A percentile compares a stretch with the other conserved stretches of the same genome.
Evolutionary conservation across 306 rosid species (phyloP).

Genomic region (Begonia peltatifolia): DNA sequence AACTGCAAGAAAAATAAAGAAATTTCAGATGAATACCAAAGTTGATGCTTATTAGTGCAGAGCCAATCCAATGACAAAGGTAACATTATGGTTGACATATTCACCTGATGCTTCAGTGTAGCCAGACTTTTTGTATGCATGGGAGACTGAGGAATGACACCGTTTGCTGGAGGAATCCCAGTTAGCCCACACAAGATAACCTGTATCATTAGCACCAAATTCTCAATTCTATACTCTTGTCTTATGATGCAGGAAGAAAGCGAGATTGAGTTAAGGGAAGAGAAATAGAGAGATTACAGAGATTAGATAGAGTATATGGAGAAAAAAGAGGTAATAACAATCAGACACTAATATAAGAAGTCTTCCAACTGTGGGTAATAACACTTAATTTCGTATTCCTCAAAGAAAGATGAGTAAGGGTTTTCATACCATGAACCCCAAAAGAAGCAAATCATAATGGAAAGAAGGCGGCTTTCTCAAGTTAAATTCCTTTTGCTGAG

Average conservation of each 20-base stretch:
- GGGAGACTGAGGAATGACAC: slow-evolving; percentile 84
- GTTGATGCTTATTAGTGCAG: too few species aligned
- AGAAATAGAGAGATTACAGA: too few species aligned
- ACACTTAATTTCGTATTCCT: too few species aligned
- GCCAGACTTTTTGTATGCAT: slow-evolving; percentile 79
- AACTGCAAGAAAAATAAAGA: too few species aligned
- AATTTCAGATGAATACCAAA: too few species aligned
- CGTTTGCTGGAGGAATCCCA: slow-evolving; percentile 77
- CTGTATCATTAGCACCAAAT: slow-evolving; percentile 24
- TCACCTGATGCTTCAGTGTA: slow-evolving; percentile 70
- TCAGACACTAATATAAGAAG: too few species aligned
- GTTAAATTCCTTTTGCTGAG: slow-evolving; percentile 79
- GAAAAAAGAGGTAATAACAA: too few species aligned
- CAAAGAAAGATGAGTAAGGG: background rate
- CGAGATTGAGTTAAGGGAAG: too few species aligned
- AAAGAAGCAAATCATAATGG: slow-evolving; percentile 70
- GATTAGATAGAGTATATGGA: too few species aligned
- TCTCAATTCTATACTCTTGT: background rate
- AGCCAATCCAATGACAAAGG: too few species aligned
- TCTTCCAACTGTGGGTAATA: too few species aligned
- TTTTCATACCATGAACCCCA: slow-evolving; percentile 61
- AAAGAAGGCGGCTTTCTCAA: slow-evolving; percentile 65
- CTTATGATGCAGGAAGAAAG: too few species aligned
- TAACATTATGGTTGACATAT: background rate
- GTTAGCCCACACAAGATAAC: slow-evolving; percentile 65